Conservation (phyloP, 2,329 filamentous ascomycete genomes). For the Amauroascus verrucosus region DNA sequence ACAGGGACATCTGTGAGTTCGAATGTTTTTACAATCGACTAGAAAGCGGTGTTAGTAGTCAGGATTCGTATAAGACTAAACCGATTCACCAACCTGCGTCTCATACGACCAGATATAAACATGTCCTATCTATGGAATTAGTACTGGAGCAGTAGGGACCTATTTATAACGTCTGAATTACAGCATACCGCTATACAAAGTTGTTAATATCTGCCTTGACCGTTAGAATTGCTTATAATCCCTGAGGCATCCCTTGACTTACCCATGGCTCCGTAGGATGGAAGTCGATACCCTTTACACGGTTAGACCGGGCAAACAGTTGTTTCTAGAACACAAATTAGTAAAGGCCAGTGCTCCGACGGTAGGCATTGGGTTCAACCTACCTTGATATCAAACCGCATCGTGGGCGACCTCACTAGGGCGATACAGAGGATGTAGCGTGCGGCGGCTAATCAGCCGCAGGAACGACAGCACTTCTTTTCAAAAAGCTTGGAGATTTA, state of each 20-base stretch:
- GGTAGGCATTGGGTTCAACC: conserved; percentile 14
- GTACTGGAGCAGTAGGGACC: conserved; percentile 18
- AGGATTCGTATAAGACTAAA: neutral
- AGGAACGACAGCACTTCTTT: neutral
- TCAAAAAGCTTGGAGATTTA: neutral
- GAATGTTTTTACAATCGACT: conserved; percentile 94
- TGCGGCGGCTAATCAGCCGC: conserved; percentile 13
- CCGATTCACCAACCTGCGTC: conserved; percentile 52
- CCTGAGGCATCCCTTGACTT: conserved; percentile 22
- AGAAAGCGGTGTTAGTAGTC: conserved; percentile 8
- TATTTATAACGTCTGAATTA: conserved; percentile 8
- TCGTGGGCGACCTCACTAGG: conserved; percentile 31
- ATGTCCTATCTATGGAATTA: conserved; percentile 54
- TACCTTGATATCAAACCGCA: conserved; percentile 54
- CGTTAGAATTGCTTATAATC: conserved; percentile 19
- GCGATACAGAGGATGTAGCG: conserved; percentile 1
- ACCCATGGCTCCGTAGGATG: conserved; percentile 96
- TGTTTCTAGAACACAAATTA: conserved; percentile 52
- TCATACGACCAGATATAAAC: conserved; percentile 99
- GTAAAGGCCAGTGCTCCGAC: conserved; percentile 18
- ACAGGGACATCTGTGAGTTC: conserved; percentile 98
- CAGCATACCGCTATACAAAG: conserved; percentile 77
- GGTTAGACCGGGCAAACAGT: conserved; percentile 80
- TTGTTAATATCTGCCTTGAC: conserved; percentile 60
- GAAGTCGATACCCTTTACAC: conserved; percentile 96